Base-by-base conservation (phyloP, 768 basidiomycete genomes). In the Holtermanniella nyarrowii region DNA sequence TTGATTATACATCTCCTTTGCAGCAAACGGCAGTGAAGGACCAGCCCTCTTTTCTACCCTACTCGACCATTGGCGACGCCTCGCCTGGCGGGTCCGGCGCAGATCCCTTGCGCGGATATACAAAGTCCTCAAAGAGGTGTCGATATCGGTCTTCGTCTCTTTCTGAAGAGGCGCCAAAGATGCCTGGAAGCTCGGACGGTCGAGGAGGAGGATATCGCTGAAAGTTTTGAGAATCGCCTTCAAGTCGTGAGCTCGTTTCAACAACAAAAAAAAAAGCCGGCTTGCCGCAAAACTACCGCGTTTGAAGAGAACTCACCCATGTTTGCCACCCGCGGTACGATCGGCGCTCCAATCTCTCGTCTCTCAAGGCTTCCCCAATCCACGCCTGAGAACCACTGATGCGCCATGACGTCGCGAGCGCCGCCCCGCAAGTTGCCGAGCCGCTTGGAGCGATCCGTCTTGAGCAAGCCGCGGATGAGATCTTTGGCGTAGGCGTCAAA, bases 401-500 rank as follows among this genome's bases (percentile, higher is more conserved):
- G 91, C 48, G 82, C 80, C 58, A 91, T 78, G 37, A 97, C 81
- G 72, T 95, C 93, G 58, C 87, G 82, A 3, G 90, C 82, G 3
- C 90, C 93, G 31, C 88, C 87, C 41, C 83, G 84, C 74, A 96
- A 80, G 69, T 97, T 96, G 5, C 93, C 93, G 22, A 96, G 74
- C 40, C 95, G 80, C 69, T 91, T 86, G 51, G 80, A 85, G 58
- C 90, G 82, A 72, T 99, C 93, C 10, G 88, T 86, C 54, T 88
- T 86, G 47, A 99, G 75, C 71, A 99, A 86, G 1, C 84, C 84
- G 58, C 79, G 79, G 68, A 99, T 85, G 50, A 99, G 78, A 59
- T 88, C 86, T 59, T 83, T 83, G 42, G 91, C 93, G 24, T 90
- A 79, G 18, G 82, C 80, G 66, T 97, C 91, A 76, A 96, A 83